Conservation (phyloP, 495 filamentous ascomycete genomes). For the Neurospora sp. region DNA sequence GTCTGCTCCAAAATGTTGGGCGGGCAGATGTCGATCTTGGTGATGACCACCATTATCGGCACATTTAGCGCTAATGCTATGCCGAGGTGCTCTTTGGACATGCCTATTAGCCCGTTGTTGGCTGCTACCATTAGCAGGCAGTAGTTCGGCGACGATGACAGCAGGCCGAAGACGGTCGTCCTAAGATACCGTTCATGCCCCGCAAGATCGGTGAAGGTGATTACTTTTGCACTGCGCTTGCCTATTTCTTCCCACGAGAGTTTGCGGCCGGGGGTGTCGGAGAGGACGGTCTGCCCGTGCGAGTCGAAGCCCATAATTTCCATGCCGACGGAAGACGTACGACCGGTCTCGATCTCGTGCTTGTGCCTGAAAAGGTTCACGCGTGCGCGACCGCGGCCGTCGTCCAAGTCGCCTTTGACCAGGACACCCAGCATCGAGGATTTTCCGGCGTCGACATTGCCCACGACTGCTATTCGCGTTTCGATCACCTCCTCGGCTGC, state of each 20-base stretch:
- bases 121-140: constrained; percentile 97
- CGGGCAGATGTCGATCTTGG: constrained; percentile 98
- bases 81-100: constrained; percentile 96
- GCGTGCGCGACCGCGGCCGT: constrained; percentile 86
- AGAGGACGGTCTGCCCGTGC: constrained; percentile 72
- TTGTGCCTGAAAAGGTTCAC: constrained; percentile 97
- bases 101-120: constrained; percentile 93
- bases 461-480: constrained; percentile 93
- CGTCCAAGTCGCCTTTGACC: constrained; percentile 90
- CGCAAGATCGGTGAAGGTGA: constrained; percentile 90
- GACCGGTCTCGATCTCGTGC: constrained; percentile 90
- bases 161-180: constrained; percentile 90
- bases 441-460: constrained; percentile 96
- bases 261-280: constrained; percentile 61
- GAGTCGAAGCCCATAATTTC: constrained; percentile 98
- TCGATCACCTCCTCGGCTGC: constrained; percentile 83
- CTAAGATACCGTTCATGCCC: constrained; percentile 93
- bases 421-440: constrained; percentile 94
- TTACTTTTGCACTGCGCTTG: constrained; percentile 88
- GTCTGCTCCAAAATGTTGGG: constrained; percentile 93
- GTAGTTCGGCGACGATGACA: constrained; percentile 95
- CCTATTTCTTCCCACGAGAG: constrained; percentile 98
- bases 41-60: constrained; percentile 95
- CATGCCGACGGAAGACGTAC: constrained; percentile 94
- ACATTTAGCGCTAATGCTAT: constrained; percentile 94